Conservation (phyloP, 2,329 filamentous ascomycete species). For the Cytospora piceicola region DNA sequence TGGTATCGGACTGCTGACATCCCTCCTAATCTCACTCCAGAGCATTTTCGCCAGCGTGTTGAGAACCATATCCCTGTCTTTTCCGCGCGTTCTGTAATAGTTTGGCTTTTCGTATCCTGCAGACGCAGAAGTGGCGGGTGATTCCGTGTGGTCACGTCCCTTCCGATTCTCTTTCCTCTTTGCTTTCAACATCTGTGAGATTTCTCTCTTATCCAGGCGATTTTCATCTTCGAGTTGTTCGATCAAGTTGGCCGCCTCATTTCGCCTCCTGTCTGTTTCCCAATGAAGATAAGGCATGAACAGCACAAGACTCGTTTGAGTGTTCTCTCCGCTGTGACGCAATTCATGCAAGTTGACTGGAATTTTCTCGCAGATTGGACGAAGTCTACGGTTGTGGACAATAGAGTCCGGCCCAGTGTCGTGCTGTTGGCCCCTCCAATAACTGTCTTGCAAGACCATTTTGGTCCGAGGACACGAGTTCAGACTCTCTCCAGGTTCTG, state of each 20-base stretch:
- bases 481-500: constrained; percentile 25
- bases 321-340: constrained; percentile 9
- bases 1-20: constrained; percentile 1
- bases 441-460: constrained; percentile 38
- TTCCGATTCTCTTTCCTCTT: constrained; percentile 3
- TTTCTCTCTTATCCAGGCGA: constrained; percentile 6
- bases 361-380: constrained; percentile 40
- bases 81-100: constrained; percentile 18
- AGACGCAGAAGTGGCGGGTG: not conserved
- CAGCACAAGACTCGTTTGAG: constrained; percentile 37
- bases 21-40: constrained; percentile 10
- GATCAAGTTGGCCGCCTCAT: constrained; percentile 38
- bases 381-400: constrained; percentile 44
- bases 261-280: constrained; percentile 43
- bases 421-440: constrained; percentile 44
- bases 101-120: constrained; percentile 9
- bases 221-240: constrained; percentile 30
- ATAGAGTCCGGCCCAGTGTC: constrained; percentile 30
- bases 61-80: constrained; percentile 14
- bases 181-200: constrained; percentile 14
- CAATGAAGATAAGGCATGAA: constrained; percentile 49
- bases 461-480: constrained; percentile 20
- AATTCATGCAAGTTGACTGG: constrained; percentile 35
- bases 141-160: constrained; percentile 22
- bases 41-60: constrained; percentile 5